These are phyloP conservation scores for Dunaliella sp. DNA, from an alignment of 139 green algal genomes.

Conservation along the genomic window DNA sequence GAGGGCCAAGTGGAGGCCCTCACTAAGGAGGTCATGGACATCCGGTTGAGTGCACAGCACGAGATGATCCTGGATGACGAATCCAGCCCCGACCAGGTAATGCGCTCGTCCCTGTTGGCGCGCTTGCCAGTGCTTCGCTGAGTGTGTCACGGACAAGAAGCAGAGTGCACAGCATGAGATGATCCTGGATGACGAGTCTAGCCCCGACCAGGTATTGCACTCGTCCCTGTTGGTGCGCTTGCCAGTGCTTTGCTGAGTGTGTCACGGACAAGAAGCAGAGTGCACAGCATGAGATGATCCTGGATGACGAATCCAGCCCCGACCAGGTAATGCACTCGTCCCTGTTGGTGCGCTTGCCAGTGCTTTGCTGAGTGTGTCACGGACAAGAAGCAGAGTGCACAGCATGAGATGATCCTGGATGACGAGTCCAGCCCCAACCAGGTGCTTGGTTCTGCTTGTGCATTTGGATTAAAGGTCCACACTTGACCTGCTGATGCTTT, in stretches of 20 bases:
- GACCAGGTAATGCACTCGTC: no score
- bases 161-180: slow-evolving; percentile 73
- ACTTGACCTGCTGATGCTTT: no score
- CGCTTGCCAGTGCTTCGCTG: no score
- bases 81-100: slow-evolving; percentile 32
- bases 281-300: slow-evolving; percentile 71
- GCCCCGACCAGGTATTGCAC: slow-evolving; percentile 33
- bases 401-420: slow-evolving; percentile 76
- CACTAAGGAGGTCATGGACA: slow-evolving; percentile 38
- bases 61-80: slow-evolving; percentile 70
- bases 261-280: slow-evolving; percentile 43
- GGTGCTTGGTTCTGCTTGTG: no score
- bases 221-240: no score
- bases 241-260: no score
- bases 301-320: slow-evolving; percentile 48
- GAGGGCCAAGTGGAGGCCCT: slow-evolving; percentile 24
- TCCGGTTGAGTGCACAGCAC: slow-evolving; percentile 56
- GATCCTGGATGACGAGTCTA: slow-evolving; percentile 59
- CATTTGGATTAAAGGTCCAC: no score
- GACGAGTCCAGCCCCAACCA: slow-evolving; percentile 34
- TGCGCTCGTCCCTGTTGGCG: no score
- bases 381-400: no score
- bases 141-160: no score
- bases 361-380: no score
- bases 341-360: no score